Evolutionary conservation across 345 rosid species (phyloP).

Genomic region (Toxicodendron radicans): DNA sequence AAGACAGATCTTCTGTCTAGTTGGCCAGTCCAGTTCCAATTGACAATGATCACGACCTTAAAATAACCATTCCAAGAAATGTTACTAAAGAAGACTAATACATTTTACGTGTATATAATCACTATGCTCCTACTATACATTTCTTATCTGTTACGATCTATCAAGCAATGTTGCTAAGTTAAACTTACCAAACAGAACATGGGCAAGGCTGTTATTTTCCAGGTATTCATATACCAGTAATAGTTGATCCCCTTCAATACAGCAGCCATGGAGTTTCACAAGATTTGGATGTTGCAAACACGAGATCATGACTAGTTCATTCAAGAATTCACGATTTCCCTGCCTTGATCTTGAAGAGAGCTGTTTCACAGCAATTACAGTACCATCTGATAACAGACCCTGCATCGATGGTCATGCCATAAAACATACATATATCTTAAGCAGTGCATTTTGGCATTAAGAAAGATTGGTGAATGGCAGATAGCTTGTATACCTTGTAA

Average conservation of each 20-base stretch:
- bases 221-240: constrained; percentile 42
- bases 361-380: constrained; percentile 36
- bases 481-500: constrained; percentile 28
- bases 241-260: constrained; percentile 39
- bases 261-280: constrained; percentile 42
- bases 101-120: background rate
- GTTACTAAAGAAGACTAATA: background rate
- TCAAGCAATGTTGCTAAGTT: background rate
- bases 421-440: background rate
- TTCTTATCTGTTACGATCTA: background rate
- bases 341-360: constrained; percentile 43
- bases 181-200: constrained; percentile 35
- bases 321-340: constrained; percentile 47
- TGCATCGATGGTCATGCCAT: constrained; percentile 14
- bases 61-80: constrained; percentile 2
- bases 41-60: background rate
- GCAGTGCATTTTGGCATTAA: background rate
- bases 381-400: constrained; percentile 42
- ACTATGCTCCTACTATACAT: background rate
- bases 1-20: constrained; percentile 23
- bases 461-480: background rate
- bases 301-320: constrained; percentile 42
- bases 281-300: constrained; percentile 47
- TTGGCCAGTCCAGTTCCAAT: constrained; percentile 23
- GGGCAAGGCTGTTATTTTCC: constrained; percentile 45